Evolutionary conservation across 148 eudicot genomes (phyloP).

Genomic region (Diospyros kaki): DNA sequence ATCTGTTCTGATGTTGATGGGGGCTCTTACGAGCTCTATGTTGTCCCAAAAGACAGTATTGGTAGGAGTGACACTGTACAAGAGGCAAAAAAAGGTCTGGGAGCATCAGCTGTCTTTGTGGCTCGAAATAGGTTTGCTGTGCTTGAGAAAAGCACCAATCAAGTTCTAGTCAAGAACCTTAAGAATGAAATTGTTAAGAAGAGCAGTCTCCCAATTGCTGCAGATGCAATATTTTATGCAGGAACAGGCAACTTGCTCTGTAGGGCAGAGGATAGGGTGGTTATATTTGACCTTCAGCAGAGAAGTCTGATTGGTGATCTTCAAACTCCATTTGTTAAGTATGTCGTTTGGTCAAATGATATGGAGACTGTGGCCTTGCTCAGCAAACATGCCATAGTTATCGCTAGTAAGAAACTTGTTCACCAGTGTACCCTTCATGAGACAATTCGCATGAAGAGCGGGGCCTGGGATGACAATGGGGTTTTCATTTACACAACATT

Average conservation of each 20-base stretch:
- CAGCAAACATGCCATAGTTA: conserved; percentile 72
- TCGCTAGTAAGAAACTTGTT: conserved; percentile 66
- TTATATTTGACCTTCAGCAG: conserved; percentile 82
- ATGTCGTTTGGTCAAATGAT: conserved; percentile 79
- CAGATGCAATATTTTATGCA: conserved; percentile 78
- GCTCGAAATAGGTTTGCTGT: conserved; percentile 90
- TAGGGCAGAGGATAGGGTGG: conserved; percentile 73
- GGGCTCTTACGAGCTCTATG: conserved; percentile 77
- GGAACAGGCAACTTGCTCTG: conserved; percentile 85
- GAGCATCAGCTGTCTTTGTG: conserved; percentile 78
- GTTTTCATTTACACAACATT: conserved; percentile 77
- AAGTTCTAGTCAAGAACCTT: conserved; percentile 64
- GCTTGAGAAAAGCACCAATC: conserved; percentile 69
- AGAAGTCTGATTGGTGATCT: conserved; percentile 68
- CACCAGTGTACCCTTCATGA: conserved; percentile 85
- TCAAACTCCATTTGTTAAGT: conserved; percentile 76
- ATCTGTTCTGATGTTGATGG: conserved; percentile 81
- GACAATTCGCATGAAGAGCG: conserved; percentile 85
- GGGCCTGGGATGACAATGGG: conserved; percentile 90
- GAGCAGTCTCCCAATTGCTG: conserved; percentile 56
- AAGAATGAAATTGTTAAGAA: conserved; percentile 79
- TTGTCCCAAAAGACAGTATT: conserved; percentile 60
- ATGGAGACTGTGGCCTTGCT: conserved; percentile 89
- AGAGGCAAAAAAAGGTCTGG: conserved; percentile 70
- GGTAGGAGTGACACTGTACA: conserved; percentile 62